phyloP scores from a whole-genome alignment of 1,284 basidiomycete genomes.

The Puccinia triticina region DNA sequence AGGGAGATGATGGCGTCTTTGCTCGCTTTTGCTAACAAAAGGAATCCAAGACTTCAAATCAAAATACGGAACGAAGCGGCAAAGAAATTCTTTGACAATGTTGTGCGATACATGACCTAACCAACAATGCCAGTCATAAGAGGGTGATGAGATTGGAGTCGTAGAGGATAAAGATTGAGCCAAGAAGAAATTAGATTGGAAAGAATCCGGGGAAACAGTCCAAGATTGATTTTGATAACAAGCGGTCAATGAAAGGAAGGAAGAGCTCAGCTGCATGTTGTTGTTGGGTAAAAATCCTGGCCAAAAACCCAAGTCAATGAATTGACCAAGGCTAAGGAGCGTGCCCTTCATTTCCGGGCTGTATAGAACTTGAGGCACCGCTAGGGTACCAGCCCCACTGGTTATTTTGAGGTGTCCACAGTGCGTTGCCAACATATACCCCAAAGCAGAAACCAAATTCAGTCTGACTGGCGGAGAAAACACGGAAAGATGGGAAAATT shows the following conservation, averaged over 20 bases:
- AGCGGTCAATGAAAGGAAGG: neutral
- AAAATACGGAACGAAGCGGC: neutral
- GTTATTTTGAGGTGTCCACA: neutral
- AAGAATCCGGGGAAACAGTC: neutral
- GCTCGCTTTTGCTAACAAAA: neutral
- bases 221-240: neutral
- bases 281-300: neutral
- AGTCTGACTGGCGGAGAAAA: neutral
- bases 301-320: neutral
- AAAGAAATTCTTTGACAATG: neutral
- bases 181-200: neutral
- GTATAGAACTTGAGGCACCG: neutral
- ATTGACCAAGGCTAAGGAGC: conserved; percentile 1
- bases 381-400: neutral
- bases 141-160: neutral
- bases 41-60: neutral
- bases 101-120: conserved; percentile 4
- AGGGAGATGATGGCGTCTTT: neutral
- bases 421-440: neutral
- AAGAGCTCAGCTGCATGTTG: neutral
- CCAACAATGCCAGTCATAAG: neutral
- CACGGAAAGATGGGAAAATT: no score
- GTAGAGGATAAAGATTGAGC: neutral
- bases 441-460: neutral
- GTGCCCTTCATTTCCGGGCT: conserved; percentile 21